These are phyloP conservation scores for Drosera capensis DNA, from an alignment of 148 eudicot genomes.

Conservation along the genomic window DNA sequence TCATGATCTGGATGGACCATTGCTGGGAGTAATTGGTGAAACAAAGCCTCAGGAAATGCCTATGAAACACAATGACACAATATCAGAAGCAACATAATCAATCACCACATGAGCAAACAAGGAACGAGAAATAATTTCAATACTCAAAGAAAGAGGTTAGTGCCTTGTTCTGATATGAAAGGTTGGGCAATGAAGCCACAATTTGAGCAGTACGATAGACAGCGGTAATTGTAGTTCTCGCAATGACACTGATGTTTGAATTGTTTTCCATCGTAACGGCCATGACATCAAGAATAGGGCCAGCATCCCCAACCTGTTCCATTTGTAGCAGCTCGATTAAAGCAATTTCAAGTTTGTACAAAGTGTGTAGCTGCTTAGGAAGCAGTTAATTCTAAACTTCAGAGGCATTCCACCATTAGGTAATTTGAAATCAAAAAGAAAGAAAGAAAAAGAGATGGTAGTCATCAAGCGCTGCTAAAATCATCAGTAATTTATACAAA, in stretches of 20 bases:
- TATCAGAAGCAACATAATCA: conserved; percentile 2
- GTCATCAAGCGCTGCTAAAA: too few species aligned
- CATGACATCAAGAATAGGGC: conserved; percentile 87
- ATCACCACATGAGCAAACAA: too few species aligned
- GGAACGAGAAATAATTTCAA: conserved; percentile 6
- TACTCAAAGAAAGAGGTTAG: too few species aligned
- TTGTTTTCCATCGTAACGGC: conserved; percentile 83
- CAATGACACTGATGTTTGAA: conserved; percentile 52
- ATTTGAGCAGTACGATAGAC: conserved; percentile 92
- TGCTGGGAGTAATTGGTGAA: conserved; percentile 88
- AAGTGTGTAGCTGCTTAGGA: neutral
- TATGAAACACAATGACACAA: conserved; percentile 11
- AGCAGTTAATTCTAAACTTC: too few species aligned
- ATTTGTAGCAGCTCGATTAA: too few species aligned
- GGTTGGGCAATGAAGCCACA: conserved; percentile 70
- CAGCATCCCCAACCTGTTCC: conserved; percentile 93
- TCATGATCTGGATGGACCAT: conserved; percentile 93
- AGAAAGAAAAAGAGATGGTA: too few species aligned
- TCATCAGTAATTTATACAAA: too few species aligned
- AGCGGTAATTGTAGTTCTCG: conserved; percentile 71
- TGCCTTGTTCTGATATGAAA: conserved; percentile 70
- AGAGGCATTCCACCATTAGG: too few species aligned
- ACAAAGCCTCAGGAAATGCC: conserved; percentile 96
- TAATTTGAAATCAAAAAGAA: too few species aligned
- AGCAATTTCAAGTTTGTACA: too few species aligned